Evolutionary conservation across 1,284 basidiomycete species (phyloP).

Genomic region (Golubevia pallescens): DNA sequence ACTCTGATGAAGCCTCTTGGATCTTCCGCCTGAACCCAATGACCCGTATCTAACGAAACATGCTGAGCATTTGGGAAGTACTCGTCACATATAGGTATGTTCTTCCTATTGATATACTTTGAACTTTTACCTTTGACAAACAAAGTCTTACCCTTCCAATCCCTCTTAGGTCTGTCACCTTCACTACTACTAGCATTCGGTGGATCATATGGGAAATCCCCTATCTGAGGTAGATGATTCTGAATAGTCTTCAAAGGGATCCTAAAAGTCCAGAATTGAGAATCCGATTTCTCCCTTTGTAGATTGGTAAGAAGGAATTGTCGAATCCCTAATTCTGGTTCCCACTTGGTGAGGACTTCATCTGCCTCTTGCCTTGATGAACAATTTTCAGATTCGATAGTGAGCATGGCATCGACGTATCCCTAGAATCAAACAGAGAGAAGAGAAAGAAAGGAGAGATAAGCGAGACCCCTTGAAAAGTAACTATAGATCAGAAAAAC

Average conservation of each 20-base stretch:
- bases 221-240: slow-evolving; percentile 73
- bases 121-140: slow-evolving; percentile 79
- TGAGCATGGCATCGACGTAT: slow-evolving; percentile 76
- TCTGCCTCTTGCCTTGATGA: slow-evolving; percentile 73
- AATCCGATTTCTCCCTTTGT: slow-evolving; percentile 60
- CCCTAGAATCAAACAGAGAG: slow-evolving; percentile 2
- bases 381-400: slow-evolving; percentile 71
- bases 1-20: too few species aligned
- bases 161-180: slow-evolving; percentile 29
- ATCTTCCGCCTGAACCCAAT: slow-evolving; percentile 67
- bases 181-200: slow-evolving; percentile 69
- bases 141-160: slow-evolving; percentile 73
- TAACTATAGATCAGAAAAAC: slow-evolving; percentile 1
- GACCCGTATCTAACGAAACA: slow-evolving; percentile 62
- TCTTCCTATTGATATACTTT: slow-evolving; percentile 77
- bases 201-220: slow-evolving; percentile 73
- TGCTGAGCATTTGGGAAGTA: slow-evolving; percentile 74
- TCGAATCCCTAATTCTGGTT: slow-evolving; percentile 72
- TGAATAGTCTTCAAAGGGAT: slow-evolving; percentile 76
- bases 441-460: background rate
- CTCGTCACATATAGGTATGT: slow-evolving; percentile 69
- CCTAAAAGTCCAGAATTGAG: slow-evolving; percentile 70
- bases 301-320: slow-evolving; percentile 86
- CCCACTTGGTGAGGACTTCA: slow-evolving; percentile 71
- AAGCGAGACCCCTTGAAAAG: background rate